Base-by-base conservation (phyloP, 208 protist species). In the Endotrypanum monterogeii region DNA sequence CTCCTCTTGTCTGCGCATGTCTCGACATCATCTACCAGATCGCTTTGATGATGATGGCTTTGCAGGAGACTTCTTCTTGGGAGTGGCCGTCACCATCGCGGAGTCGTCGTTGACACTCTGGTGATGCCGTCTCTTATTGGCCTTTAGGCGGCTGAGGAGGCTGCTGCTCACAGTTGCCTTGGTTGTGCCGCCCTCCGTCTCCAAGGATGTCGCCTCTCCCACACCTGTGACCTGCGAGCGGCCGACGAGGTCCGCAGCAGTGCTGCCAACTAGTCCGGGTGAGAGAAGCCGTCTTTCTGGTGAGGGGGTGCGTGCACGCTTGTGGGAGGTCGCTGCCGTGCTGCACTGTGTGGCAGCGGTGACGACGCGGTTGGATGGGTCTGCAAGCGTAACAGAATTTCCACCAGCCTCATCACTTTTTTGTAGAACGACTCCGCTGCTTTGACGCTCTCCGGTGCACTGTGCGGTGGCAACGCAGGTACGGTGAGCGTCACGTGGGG, bases 141-240 rank as follows among this genome's bases (percentile, higher is more conserved):
- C 55, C 35, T 57, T 57, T 56, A 77, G 58, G 30, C 60, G 55
- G 23, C 35, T 30, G 46, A 73, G 67, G 11, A 79, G 55, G 3
- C 46, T 58, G 28, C 52, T n/a, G 57, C 60, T 74, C 37, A 79
- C 67, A 16, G 44, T 62, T n/a, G 75, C 75, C 37, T 11, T 44
- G n/a, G 75, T 71, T 37, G 62, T 50, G 68, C 68, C 52, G 68
- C 68, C 52, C 8, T 73, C 74, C 23, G 11, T 25, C 63, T 54
- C 28, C 37, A 48, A 25, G 32, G 32, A 35, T 18, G 52, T 65
- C 46, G 41, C 37, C 66, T 78, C 74, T 44, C 58, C 44, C 11
- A 58, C 56, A 7, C 61, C 66, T 54, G 23, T 57, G 18, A 78
- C 58, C 67, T 67, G 56, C n/a, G 67, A 78, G 35, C 58, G 73